Evolutionary conservation across 345 rosid genomes (phyloP).

Genomic region (Diplotaxis tenuifolia): DNA sequence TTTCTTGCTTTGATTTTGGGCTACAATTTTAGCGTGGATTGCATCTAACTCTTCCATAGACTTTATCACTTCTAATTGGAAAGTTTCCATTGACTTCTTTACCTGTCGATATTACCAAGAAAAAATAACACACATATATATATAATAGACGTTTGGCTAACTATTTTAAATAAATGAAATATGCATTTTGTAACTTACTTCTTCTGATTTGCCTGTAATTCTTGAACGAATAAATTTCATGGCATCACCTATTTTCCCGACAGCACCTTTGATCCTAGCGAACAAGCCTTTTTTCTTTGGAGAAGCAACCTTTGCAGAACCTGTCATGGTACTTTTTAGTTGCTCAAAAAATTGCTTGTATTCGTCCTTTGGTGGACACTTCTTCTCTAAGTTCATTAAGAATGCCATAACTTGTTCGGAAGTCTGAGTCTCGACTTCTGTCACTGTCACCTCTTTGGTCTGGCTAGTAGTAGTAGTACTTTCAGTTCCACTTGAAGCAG

Average conservation of each 20-base stretch:
- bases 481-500: background rate
- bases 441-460: background rate
- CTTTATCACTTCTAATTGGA: conserved; percentile 25
- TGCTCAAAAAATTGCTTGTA: conserved; percentile 31
- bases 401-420: conserved; percentile 12
- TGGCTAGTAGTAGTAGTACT: background rate
- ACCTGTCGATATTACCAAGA: background rate
- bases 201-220: conserved; percentile 24
- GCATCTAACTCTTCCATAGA: conserved; percentile 12
- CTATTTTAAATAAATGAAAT: background rate
- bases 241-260: conserved; percentile 16
- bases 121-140: background rate
- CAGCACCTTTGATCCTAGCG: background rate
- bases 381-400: conserved; percentile 30
- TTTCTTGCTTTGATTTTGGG: conserved; percentile 15
- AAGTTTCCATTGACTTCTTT: conserved; percentile 9
- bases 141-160: background rate
- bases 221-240: conserved; percentile 23
- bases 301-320: background rate
- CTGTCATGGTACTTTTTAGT: conserved; percentile 27
- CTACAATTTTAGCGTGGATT: conserved; percentile 9
- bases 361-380: conserved; percentile 25
- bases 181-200: conserved; percentile 4
- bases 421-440: conserved; percentile 13
- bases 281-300: background rate